These are phyloP conservation scores for Noccaea caerulescens DNA, from an alignment of 345 rosid genomes.

Conservation along the genomic window DNA sequence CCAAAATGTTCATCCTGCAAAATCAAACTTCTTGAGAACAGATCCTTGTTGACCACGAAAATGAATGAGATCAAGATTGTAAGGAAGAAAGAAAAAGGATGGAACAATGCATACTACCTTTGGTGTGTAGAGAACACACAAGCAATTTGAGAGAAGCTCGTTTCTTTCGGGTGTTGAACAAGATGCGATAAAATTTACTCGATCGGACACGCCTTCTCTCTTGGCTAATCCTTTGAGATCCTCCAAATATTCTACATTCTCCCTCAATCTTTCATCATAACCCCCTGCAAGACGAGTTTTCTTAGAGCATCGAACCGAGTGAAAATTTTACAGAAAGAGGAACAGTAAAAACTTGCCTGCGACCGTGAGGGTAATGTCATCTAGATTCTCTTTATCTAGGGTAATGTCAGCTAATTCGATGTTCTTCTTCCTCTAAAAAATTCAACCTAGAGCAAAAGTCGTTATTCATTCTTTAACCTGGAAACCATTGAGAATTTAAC, in stretches of 20 bases:
- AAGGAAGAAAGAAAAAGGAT: slow-evolving; percentile 43
- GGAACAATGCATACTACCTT: slow-evolving; percentile 44
- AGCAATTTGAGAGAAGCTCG: slow-evolving; percentile 62
- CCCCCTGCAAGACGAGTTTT: neutral
- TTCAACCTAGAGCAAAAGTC: slow-evolving; percentile 19
- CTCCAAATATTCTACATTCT: neutral
- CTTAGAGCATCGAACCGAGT: neutral
- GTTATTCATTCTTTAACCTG: neutral
- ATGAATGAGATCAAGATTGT: slow-evolving; percentile 53
- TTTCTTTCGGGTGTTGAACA: slow-evolving; percentile 68
- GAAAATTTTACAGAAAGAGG: neutral
- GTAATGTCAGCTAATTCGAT: slow-evolving; percentile 49
- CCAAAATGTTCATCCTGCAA: slow-evolving; percentile 72
- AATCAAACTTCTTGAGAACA: slow-evolving; percentile 16
- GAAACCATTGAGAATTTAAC: neutral
- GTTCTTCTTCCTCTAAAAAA: slow-evolving; percentile 74
- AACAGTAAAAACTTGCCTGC: neutral
- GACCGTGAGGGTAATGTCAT: neutral
- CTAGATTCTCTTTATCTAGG: neutral
- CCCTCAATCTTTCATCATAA: neutral
- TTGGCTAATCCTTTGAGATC: neutral
- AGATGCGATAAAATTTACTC: slow-evolving; percentile 21
- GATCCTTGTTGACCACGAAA: slow-evolving; percentile 40
- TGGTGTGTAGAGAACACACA: slow-evolving; percentile 72
- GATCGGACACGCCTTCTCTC: neutral